Conservation (phyloP, 2,329 filamentous ascomycete genomes). For the Exophiala viscosa region DNA sequence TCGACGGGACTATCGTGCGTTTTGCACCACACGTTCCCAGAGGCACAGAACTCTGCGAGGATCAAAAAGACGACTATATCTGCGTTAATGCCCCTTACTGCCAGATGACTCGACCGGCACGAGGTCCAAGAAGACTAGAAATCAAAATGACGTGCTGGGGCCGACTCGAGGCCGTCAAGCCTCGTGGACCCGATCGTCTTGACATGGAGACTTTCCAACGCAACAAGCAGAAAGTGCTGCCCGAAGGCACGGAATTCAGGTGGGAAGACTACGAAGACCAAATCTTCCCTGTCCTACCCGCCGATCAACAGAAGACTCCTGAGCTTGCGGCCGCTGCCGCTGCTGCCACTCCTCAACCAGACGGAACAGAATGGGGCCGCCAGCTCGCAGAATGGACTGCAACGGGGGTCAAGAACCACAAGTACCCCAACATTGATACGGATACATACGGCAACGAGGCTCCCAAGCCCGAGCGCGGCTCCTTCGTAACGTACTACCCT, state of each 20-base stretch:
- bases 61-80: constrained; percentile 4
- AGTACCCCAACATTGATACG: not conserved
- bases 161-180: constrained; percentile 21
- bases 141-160: constrained; percentile 27
- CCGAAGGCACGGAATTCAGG: not conserved
- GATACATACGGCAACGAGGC: not conserved
- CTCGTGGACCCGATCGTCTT: constrained; percentile 6
- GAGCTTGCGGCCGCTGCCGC: constrained; percentile 6
- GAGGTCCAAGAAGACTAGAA: not conserved
- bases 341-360: not conserved
- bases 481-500: constrained; percentile 20
- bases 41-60: constrained; percentile 7
- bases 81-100: constrained; percentile 14
- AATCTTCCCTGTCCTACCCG: constrained; percentile 12
- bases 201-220: constrained; percentile 3
- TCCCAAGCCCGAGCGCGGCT: constrained; percentile 6
- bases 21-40: constrained; percentile 17
- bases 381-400: not conserved
- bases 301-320: constrained; percentile 10
- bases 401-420: not conserved
- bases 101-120: not conserved
- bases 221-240: not conserved
- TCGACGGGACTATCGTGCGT: constrained; percentile 18
- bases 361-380: constrained; percentile 14
- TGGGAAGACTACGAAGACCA: constrained; percentile 5